These are phyloP conservation scores for Irpex sp. DNA, from an alignment of 1,284 basidiomycete genomes.

Conservation along the genomic window DNA sequence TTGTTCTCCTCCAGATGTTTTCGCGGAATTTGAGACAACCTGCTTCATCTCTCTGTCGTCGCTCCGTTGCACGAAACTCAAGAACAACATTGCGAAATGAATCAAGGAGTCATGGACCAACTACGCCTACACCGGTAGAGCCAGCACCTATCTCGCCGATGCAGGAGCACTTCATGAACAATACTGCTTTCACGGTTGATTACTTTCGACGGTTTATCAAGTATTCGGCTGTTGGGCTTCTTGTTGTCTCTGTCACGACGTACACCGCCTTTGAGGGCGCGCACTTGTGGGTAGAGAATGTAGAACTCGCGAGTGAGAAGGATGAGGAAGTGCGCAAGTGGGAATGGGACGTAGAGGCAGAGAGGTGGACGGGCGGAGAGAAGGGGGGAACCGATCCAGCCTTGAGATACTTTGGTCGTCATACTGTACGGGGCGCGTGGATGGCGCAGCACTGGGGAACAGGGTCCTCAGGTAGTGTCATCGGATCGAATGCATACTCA, in stretches of 20 bases:
- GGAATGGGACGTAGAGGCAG: conserved; percentile 73
- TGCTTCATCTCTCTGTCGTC: conserved; percentile 1
- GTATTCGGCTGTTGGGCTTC: conserved; percentile 34
- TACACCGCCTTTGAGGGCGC: conserved; percentile 50
- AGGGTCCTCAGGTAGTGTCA: conserved; percentile 38
- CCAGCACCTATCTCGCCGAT: not conserved
- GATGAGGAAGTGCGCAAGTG: conserved; percentile 55
- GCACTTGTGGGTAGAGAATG: conserved; percentile 71
- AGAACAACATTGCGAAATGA: not conserved
- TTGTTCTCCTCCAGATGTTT: conserved; percentile 10
- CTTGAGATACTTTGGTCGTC: conserved; percentile 63
- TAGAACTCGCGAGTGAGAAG: conserved; percentile 48
- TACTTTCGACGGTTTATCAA: conserved; percentile 38
- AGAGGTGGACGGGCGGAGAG: conserved; percentile 70
- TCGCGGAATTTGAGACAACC: conserved; percentile 5
- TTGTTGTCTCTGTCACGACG: conserved; percentile 37
- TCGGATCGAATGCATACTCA: conserved; percentile 35
- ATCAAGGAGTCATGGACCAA: not conserved
- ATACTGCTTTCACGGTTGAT: conserved; percentile 33
- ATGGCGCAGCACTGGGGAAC: conserved; percentile 72
- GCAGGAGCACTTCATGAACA: conserved; percentile 32
- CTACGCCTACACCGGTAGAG: not conserved
- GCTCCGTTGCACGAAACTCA: not conserved
- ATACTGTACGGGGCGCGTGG: conserved; percentile 74
- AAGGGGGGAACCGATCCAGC: conserved; percentile 71